Evolutionary conservation across 306 rosid genomes (phyloP).

Genomic region (Quillaja saponaria): DNA sequence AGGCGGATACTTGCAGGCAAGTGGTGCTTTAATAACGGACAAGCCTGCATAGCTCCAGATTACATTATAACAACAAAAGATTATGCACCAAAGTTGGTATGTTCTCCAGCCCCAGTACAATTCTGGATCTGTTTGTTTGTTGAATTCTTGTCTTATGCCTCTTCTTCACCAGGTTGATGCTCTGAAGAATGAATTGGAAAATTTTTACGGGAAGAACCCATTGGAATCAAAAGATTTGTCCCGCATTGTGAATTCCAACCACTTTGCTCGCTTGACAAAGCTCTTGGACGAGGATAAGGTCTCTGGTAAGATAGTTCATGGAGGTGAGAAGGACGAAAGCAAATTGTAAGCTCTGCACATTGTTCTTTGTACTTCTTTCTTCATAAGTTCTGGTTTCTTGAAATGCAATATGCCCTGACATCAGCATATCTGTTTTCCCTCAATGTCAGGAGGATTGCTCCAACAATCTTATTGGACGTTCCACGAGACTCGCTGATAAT

Average conservation of each 20-base stretch:
- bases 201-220: constrained; percentile 73
- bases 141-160: constrained; percentile 29
- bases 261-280: constrained; percentile 78
- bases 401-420: constrained; percentile 23
- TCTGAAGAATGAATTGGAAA: constrained; percentile 71
- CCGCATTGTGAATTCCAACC: constrained; percentile 80
- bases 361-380: constrained; percentile 3
- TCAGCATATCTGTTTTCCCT: constrained; percentile 20
- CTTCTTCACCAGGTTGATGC: constrained; percentile 65
- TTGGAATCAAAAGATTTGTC: constrained; percentile 88
- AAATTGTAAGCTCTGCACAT: constrained; percentile 64
- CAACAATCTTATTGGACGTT: constrained; percentile 84
- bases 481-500: constrained; percentile 77
- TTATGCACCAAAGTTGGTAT: constrained; percentile 83
- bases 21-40: constrained; percentile 94
- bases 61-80: constrained; percentile 76
- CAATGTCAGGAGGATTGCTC: constrained; percentile 74
- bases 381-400: constrained; percentile 18
- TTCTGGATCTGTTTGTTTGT: constrained; percentile 15
- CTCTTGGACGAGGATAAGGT: constrained; percentile 91
- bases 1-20: constrained; percentile 89
- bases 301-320: constrained; percentile 78
- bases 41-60: constrained; percentile 91
- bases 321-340: constrained; percentile 76
- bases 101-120: constrained; percentile 25